These are phyloP conservation scores for Brassica juncea DNA, from an alignment of 345 rosid genomes.

Conservation along the genomic window DNA sequence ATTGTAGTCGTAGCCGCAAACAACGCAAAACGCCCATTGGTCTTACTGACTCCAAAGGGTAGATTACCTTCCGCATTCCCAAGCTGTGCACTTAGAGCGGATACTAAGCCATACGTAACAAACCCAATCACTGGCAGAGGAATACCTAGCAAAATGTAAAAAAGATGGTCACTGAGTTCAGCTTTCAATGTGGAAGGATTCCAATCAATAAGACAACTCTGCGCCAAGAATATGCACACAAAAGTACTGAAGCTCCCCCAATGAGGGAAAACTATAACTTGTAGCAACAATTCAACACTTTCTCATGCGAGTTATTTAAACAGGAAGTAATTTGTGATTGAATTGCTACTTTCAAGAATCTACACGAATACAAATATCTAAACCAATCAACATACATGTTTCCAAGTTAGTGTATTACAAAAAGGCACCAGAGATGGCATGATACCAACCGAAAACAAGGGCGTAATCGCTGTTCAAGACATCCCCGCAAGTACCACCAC, in stretches of 20 bases:
- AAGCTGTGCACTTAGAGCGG: conserved; percentile 57
- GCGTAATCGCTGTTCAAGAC: conserved; percentile 86
- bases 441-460: conserved; percentile 62
- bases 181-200: conserved; percentile 26
- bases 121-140: conserved; percentile 84
- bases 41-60: conserved; percentile 57
- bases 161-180: conserved; percentile 34
- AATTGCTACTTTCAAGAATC: too few species aligned
- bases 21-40: conserved; percentile 58
- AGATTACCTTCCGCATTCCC: conserved; percentile 39
- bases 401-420: too few species aligned
- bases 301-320: too few species aligned
- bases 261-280: too few species aligned
- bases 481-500: conserved; percentile 77
- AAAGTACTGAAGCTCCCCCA: too few species aligned
- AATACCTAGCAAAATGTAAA: conserved; percentile 57
- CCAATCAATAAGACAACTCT: conserved; percentile 14
- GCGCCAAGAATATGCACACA: too few species aligned
- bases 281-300: too few species aligned
- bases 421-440: too few species aligned
- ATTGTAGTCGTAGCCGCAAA: conserved; percentile 72
- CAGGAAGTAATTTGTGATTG: too few species aligned
- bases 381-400: too few species aligned
- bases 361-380: too few species aligned
- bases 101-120: conserved; percentile 74